phyloP scores from a whole-genome alignment of 768 basidiomycete species.

The Tylopilus intermedius region DNA sequence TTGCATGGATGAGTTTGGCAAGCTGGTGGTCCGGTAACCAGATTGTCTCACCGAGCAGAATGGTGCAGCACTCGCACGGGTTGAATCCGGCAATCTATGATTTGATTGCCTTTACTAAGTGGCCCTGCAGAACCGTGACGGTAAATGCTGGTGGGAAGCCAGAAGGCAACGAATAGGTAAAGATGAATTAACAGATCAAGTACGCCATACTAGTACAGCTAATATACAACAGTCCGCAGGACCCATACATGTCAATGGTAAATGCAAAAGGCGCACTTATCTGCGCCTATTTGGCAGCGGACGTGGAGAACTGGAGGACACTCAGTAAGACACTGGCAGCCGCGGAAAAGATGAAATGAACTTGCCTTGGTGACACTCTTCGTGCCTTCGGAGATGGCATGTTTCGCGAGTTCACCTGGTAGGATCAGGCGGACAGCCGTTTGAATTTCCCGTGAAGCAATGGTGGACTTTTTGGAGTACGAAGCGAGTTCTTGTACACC shows the following conservation, averaged over 20 bases:
- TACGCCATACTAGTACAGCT: conserved; percentile 31
- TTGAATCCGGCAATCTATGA: too few species aligned
- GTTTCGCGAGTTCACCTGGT: conserved; percentile 90
- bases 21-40: too few species aligned
- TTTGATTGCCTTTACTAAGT: too few species aligned
- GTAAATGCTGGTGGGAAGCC: too few species aligned
- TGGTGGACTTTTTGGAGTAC: conserved; percentile 98
- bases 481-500: conserved; percentile 75
- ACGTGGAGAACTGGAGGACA: conserved; percentile 38
- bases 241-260: background rate
- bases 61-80: too few species aligned
- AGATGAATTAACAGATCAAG: conserved; percentile 26
- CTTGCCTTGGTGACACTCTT: conserved; percentile 80
- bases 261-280: conserved; percentile 6
- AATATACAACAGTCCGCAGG: conserved; percentile 29
- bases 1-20: too few species aligned
- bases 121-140: too few species aligned
- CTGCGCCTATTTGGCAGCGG: conserved; percentile 37
- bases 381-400: conserved; percentile 74
- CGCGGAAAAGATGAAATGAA: background rate
- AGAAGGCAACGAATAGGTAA: background rate
- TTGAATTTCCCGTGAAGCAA: conserved; percentile 97
- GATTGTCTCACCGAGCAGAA: too few species aligned
- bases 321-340: background rate
- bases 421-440: conserved; percentile 96